Percentiles rank a stretch among this genome's conserved stretches.
Conservation (phyloP, 805 yeast genomes). For the Scheffersomyces spartinae region DNA sequence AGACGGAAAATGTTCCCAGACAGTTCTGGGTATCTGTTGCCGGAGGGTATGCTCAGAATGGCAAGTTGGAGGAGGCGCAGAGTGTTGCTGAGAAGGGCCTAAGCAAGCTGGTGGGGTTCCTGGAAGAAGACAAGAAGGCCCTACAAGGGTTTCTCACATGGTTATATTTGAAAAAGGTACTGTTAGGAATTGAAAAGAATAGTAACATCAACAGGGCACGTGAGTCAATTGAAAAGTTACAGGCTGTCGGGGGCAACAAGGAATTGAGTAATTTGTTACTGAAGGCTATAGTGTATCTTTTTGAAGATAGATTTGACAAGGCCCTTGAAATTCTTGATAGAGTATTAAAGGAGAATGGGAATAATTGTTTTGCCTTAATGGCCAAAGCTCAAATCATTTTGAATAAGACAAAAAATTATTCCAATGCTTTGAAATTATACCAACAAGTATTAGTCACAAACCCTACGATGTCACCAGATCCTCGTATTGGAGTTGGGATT, state of each 20-base stretch:
- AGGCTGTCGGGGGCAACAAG: conserved; percentile 5
- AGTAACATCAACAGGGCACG: conserved; percentile 13
- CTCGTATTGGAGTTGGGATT: conserved; percentile 88
- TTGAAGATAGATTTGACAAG: conserved; percentile 52
- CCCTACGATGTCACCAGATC: conserved; percentile 79
- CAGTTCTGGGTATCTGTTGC: conserved; percentile 83
- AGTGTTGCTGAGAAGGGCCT: conserved; percentile 55
- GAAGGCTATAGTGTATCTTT: conserved; percentile 52
- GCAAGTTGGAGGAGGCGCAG: conserved; percentile 47
- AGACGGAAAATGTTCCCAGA: conserved; percentile 65
- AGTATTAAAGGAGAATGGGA: conserved; percentile 40
- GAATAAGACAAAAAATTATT: conserved; percentile 54
- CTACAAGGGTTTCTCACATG: conserved; percentile 61
- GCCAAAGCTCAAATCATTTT: conserved; percentile 79
- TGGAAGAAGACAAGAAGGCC: conserved; percentile 32
- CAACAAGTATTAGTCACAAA: conserved; percentile 72
- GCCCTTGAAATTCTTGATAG: conserved; percentile 62
- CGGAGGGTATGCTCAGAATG: conserved; percentile 61
- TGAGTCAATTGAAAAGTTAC: conserved; percentile 10
- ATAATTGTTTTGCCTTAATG: conserved; percentile 64
- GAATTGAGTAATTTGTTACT: conserved; percentile 42
- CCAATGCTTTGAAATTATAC: conserved; percentile 65
- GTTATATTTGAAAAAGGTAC: conserved; percentile 42
- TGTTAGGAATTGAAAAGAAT: conserved; percentile 14
- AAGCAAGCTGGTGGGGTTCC: conserved; percentile 21